A percentile compares a stretch with the other conserved stretches of the same genome.
Conservation (phyloP, 306 rosid species). For the Ceratonia siliqua region DNA sequence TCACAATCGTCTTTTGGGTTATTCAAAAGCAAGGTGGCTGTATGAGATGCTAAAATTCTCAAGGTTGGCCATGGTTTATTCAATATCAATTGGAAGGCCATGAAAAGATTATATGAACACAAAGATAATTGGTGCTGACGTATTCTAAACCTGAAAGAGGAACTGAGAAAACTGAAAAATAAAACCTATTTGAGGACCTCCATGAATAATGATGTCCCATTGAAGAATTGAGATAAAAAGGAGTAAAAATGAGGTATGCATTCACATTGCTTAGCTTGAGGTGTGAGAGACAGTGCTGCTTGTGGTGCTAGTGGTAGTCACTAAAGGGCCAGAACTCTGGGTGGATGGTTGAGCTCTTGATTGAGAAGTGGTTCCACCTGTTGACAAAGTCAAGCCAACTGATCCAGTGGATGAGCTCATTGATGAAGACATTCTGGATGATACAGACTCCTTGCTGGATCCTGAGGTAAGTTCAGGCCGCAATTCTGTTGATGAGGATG, state of each 20-base stretch:
- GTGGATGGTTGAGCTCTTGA: conserved; percentile 55
- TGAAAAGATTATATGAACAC: conserved; percentile 65
- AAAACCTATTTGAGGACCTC: conserved; percentile 71
- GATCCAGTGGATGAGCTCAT: conserved; percentile 65
- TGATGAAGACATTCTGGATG: conserved; percentile 71
- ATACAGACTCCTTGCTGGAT: conserved; percentile 65
- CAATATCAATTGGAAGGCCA: conserved; percentile 74
- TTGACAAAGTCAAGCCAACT: conserved; percentile 66
- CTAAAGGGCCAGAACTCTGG: conserved; percentile 57
- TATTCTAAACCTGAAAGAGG: conserved; percentile 66
- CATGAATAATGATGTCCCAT: conserved; percentile 61
- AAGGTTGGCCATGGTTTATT: conserved; percentile 78
- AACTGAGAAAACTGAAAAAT: conserved; percentile 54
- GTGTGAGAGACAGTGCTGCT: conserved; percentile 51
- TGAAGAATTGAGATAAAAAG: conserved; percentile 62
- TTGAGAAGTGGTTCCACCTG: conserved; percentile 53
- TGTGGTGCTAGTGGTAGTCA: conserved; percentile 37
- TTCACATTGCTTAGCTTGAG: conserved; percentile 66
- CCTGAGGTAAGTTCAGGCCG: conserved; percentile 59
- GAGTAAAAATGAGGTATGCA: conserved; percentile 50
- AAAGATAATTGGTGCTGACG: conserved; percentile 55
- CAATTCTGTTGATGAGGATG: conserved; percentile 80
- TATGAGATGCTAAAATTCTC: conserved; percentile 67
- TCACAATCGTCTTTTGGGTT: conserved; percentile 59
- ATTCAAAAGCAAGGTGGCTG: conserved; percentile 62